phyloP scores from a whole-genome alignment of 352 stramenopile species.

The Phytophthora pistaciae region DNA sequence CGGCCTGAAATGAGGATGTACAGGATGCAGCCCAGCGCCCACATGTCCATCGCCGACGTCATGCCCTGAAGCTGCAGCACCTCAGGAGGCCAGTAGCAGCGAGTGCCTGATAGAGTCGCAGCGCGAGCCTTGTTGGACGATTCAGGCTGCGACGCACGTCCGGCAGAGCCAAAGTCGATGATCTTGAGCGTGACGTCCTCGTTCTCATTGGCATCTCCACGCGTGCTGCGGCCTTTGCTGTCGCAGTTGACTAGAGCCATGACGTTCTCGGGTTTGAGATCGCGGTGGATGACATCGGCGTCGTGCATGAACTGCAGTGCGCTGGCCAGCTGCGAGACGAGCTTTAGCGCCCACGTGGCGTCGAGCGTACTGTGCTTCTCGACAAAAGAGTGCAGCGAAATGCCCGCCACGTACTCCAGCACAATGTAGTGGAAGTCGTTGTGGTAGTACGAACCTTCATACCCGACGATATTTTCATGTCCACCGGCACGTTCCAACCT shows the following conservation, averaged over 20 bases:
- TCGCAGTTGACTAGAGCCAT: constrained; percentile 52
- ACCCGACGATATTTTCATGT: constrained; percentile 71
- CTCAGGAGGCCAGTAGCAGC: constrained; percentile 89
- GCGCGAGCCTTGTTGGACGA: constrained; percentile 25
- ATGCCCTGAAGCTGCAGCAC: constrained; percentile 64
- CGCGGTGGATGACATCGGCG: constrained; percentile 79
- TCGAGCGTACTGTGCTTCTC: constrained; percentile 60
- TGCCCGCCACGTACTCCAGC: constrained; percentile 74
- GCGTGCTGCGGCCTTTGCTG: constrained; percentile 2
- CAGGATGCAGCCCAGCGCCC: constrained; percentile 88
- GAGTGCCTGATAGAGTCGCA: constrained; percentile 73
- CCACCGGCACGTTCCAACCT: constrained; percentile 64
- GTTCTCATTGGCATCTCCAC: constrained; percentile 10
- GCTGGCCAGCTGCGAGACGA: constrained; percentile 70
- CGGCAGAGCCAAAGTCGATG: constrained; percentile 90
- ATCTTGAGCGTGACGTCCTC: constrained; percentile 77
- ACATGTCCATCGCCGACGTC: constrained; percentile 88
- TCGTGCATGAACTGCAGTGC: constrained; percentile 78
- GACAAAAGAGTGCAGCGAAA: constrained; percentile 78
- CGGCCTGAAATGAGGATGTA: constrained; percentile 89
- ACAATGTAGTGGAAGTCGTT: constrained; percentile 89
- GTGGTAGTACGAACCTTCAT: constrained; percentile 71
- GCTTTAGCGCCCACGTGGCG: constrained; percentile 50
- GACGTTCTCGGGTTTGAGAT: constrained; percentile 92
- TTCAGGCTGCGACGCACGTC: constrained; percentile 29